phyloP scores from a whole-genome alignment of 2,329 filamentous ascomycete genomes.

The Microcyclosporella mali region DNA sequence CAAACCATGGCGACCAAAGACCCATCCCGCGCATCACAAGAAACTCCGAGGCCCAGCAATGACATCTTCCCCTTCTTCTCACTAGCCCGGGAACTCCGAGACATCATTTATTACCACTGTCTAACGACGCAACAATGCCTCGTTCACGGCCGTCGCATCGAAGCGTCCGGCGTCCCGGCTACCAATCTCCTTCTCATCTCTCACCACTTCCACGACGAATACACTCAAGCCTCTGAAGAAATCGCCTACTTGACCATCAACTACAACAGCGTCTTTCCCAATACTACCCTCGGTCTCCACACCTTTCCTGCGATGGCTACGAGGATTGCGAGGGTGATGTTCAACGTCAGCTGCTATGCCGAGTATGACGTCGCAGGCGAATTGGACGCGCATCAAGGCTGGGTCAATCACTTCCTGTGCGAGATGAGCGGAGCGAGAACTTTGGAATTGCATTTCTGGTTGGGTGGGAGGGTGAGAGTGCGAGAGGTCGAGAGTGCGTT shows the following conservation, averaged over 20 bases:
- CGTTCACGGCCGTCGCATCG: background rate
- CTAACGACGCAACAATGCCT: background rate
- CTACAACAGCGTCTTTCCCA: background rate
- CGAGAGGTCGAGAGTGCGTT: background rate
- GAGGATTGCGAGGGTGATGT: background rate
- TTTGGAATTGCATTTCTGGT: background rate
- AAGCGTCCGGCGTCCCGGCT: background rate
- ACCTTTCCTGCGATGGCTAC: background rate
- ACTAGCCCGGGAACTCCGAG: background rate
- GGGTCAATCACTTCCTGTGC: background rate
- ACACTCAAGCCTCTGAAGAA: background rate
- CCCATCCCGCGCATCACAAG: background rate
- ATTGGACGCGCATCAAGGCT: background rate
- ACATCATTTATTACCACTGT: background rate
- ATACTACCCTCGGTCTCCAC: background rate
- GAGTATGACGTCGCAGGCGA: background rate
- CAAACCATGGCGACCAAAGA: background rate
- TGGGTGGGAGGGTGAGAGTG: background rate
- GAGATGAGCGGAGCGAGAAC: background rate
- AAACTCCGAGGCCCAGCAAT: too few species aligned
- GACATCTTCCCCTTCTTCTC: constrained; percentile 1
- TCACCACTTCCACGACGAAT: background rate
- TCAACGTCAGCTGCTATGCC: background rate
- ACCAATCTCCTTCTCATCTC: background rate
- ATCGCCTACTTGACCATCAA: background rate